Conservation (phyloP, 495 filamentous ascomycete species). For the Penicillium salamii region DNA sequence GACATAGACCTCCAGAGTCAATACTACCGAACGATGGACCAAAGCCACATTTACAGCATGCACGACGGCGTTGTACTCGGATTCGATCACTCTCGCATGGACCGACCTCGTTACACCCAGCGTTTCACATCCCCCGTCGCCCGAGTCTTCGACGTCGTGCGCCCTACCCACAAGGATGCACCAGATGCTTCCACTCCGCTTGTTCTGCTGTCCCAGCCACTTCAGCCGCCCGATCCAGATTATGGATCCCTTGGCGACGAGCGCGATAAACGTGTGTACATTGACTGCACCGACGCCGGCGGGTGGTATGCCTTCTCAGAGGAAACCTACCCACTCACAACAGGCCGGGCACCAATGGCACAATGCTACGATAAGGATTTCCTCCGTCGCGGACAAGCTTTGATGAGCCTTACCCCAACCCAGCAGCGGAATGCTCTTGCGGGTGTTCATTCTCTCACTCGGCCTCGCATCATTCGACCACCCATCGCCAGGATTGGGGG, state of each 20-base stretch:
- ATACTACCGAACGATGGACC: slow-evolving; percentile 75
- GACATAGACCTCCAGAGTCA: slow-evolving; percentile 85
- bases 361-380: slow-evolving; percentile 62
- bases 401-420: slow-evolving; percentile 39
- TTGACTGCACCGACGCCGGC: slow-evolving; percentile 80
- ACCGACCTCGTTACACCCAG: slow-evolving; percentile 57
- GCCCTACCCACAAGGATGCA: slow-evolving; percentile 57
- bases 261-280: slow-evolving; percentile 67
- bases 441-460: slow-evolving; percentile 51
- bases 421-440: slow-evolving; percentile 50
- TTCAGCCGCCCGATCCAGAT: slow-evolving; percentile 58
- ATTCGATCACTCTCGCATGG: slow-evolving; percentile 62
- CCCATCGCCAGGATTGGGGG: slow-evolving; percentile 38
- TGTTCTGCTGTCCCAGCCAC: slow-evolving; percentile 82
- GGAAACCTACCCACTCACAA: slow-evolving; percentile 75
- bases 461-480: slow-evolving; percentile 32
- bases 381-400: slow-evolving; percentile 37
- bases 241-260: slow-evolving; percentile 53
- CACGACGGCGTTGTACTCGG: slow-evolving; percentile 86
- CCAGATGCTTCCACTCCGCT: slow-evolving; percentile 58
- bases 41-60: slow-evolving; percentile 81
- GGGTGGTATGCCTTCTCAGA: slow-evolving; percentile 96
- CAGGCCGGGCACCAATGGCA: slow-evolving; percentile 64
- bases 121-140: slow-evolving; percentile 81
- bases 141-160: slow-evolving; percentile 86